These are phyloP conservation scores for Infundibulicybe gibba DNA, from an alignment of 768 basidiomycete genomes.

Conservation along the genomic window DNA sequence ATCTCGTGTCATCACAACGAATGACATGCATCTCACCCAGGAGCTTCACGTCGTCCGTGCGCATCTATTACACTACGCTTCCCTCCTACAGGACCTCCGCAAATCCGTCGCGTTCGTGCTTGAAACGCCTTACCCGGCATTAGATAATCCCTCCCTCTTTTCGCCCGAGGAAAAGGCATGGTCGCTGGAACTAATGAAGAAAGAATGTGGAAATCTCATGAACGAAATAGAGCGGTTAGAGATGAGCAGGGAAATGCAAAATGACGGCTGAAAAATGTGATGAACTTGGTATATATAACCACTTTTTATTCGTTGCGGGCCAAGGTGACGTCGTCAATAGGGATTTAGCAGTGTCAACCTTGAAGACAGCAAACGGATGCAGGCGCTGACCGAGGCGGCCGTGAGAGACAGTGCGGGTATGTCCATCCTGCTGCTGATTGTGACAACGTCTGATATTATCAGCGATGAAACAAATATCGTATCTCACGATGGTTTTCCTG, in stretches of 20 bases:
- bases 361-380: slow-evolving; percentile 41
- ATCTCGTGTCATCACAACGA: slow-evolving; percentile 33
- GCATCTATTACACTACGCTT: slow-evolving; percentile 52
- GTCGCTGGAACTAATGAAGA: slow-evolving; percentile 25
- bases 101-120: slow-evolving; percentile 48
- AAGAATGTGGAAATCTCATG: slow-evolving; percentile 43
- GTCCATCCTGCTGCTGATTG: not conserved
- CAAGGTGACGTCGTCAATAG: slow-evolving; percentile 14
- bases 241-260: slow-evolving; percentile 33
- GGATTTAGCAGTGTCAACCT: slow-evolving; percentile 47
- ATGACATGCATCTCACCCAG: slow-evolving; percentile 41
- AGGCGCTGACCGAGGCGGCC: slow-evolving; percentile 34
- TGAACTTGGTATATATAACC: slow-evolving; percentile 35
- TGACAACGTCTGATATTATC: not conserved
- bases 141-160: slow-evolving; percentile 20
- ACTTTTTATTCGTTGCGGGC: not conserved
- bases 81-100: slow-evolving; percentile 49
- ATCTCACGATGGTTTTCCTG: slow-evolving; percentile 59
- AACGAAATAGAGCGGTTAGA: slow-evolving; percentile 49
- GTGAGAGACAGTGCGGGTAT: slow-evolving; percentile 38
- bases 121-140: slow-evolving; percentile 44
- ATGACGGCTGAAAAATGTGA: slow-evolving; percentile 46
- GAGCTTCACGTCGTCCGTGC: slow-evolving; percentile 56
- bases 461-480: slow-evolving; percentile 53
- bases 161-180: slow-evolving; percentile 8